Evolutionary conservation across 2,329 filamentous ascomycete species (phyloP).

Genomic region (Pseudopithomyces chartarum): DNA sequence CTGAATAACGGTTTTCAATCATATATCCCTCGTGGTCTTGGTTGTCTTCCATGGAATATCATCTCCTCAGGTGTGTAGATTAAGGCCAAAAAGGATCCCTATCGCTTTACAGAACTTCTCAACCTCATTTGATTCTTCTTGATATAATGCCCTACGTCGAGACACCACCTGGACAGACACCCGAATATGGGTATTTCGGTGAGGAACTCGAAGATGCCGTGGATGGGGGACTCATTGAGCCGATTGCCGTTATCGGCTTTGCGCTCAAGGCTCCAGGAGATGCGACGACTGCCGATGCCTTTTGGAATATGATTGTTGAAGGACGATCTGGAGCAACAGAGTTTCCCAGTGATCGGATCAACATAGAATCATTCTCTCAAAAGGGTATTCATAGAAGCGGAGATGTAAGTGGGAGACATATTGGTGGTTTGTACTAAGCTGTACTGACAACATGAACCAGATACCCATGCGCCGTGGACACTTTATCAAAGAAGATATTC

Average conservation of each 20-base stretch:
- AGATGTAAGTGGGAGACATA: neutral
- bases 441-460: neutral
- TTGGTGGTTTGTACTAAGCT: neutral
- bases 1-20: no score
- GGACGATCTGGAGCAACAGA: neutral
- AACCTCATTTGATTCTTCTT: neutral
- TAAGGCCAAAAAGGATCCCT: no score
- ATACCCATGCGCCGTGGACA: neutral
- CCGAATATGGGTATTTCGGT: neutral
- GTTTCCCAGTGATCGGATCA: conserved; percentile 8
- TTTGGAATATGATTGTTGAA: conserved; percentile 14
- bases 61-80: no score
- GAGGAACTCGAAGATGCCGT: neutral
- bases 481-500: conserved; percentile 10
- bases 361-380: conserved; percentile 15
- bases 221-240: conserved; percentile 12
- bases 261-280: conserved; percentile 11
- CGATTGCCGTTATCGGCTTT: conserved; percentile 8
- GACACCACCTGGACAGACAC: neutral
- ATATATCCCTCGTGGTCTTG: no score
- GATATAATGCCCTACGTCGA: neutral
- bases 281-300: neutral
- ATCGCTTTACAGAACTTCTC: neutral
- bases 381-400: neutral
- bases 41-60: no score